phyloP scores from a whole-genome alignment of 2,329 filamentous ascomycete species.

The Camillea tinctor region DNA sequence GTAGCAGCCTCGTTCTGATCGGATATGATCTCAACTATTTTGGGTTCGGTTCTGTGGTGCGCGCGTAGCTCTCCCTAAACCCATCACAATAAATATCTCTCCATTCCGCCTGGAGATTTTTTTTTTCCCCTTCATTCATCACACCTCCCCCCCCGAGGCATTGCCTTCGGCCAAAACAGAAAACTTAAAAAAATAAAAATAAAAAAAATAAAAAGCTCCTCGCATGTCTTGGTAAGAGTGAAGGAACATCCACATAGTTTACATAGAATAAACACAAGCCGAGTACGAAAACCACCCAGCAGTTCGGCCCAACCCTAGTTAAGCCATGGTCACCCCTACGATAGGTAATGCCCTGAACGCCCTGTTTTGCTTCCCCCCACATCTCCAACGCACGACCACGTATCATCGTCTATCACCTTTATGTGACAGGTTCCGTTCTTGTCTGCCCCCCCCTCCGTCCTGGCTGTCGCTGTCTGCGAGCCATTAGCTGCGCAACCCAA shows the following conservation, averaged over 20 bases:
- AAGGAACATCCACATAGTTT: constrained; percentile 25
- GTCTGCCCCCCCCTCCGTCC: not conserved
- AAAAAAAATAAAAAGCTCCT: not conserved
- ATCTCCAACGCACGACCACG: not conserved
- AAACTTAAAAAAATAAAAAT: not conserved
- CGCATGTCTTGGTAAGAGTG: constrained; percentile 12
- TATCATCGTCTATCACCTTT: not conserved
- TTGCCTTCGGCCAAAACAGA: not conserved
- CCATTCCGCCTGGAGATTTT: too few species aligned
- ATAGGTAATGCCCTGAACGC: constrained; percentile 17
- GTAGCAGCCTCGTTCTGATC: not conserved
- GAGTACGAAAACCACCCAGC: constrained; percentile 2
- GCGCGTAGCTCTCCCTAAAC: too few species aligned
- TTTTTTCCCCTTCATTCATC: not conserved
- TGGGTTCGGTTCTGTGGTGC: not conserved
- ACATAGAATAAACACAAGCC: constrained; percentile 27
- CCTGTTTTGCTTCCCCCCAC: constrained; percentile 10
- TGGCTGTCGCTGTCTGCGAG: constrained; percentile 19
- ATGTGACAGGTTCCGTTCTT: not conserved
- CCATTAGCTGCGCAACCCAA: not conserved
- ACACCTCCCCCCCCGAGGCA: not conserved
- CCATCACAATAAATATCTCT: not conserved
- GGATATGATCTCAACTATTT: not conserved
- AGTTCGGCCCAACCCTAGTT: not conserved
- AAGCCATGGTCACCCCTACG: not conserved